Percentiles rank a stretch among this genome's conserved stretches.
phyloP scores from a whole-genome alignment of 2,329 filamentous ascomycete genomes.

The Fusarium floridanum region DNA sequence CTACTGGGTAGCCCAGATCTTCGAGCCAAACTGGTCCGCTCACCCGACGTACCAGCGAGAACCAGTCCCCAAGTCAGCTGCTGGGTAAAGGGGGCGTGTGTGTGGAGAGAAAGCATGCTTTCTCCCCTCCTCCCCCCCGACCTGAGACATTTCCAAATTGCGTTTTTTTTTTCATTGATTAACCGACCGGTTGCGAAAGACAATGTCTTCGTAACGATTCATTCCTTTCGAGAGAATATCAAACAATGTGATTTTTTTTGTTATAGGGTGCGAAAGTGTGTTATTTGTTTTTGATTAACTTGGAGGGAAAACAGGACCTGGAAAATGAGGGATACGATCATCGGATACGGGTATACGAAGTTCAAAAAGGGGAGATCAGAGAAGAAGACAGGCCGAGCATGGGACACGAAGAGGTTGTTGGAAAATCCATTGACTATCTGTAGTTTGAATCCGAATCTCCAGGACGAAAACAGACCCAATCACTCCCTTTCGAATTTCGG shows the following conservation, averaged over 20 bases:
- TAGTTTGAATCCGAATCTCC: not conserved
- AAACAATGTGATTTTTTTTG: not conserved
- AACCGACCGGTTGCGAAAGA: not conserved
- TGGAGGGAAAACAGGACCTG: not conserved
- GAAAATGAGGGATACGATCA: not conserved
- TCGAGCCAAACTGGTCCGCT: conserved; percentile 56
- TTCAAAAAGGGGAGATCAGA: not conserved
- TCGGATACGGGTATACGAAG: not conserved
- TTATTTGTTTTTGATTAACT: not conserved
- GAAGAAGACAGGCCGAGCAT: not conserved
- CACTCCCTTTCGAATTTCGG: not conserved
- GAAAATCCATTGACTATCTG: not conserved
- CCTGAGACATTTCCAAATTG: not conserved
- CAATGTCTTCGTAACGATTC: conserved; percentile 8
- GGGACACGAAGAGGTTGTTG: not conserved
- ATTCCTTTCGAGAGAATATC: not conserved
- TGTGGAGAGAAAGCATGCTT: not conserved
- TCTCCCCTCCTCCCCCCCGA: not conserved
- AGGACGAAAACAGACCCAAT: not conserved
- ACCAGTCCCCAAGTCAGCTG: conserved; percentile 2
- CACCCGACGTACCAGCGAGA: conserved; percentile 49
- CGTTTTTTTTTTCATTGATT: not conserved
- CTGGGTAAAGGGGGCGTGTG: not conserved
- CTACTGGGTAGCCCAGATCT: conserved; percentile 62
- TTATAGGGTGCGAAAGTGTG: not conserved